Base-by-base conservation (phyloP, 192 early-diverging fungal genomes). In the Umbelopsis ramanniana region DNA sequence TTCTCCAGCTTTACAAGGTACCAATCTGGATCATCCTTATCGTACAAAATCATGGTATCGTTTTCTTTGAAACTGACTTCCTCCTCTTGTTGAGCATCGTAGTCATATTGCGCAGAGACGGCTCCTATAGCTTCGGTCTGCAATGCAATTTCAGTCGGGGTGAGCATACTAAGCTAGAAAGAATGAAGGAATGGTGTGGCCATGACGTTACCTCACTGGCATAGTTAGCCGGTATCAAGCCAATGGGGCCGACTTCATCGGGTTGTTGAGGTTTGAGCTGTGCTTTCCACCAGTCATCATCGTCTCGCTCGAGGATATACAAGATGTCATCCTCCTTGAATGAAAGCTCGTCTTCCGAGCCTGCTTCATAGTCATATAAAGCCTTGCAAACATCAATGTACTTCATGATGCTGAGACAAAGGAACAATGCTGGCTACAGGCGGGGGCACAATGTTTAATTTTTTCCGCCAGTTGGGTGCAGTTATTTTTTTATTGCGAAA, bases 211-310 rank as follows among this genome's bases (percentile, higher is more conserved):
- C 80, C 69, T 82, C 75, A 35, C 95, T 89, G 26, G 97, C 89
- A 87, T 99, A 98, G 69, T 93, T 93, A 45, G 87, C 89, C 15
- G 97, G 97, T 46, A 98, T 92, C 33, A 97, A 81, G 10, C 97
- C 97, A 73, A 91, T 84, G 45, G 69, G 78, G 47, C 78, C 80
- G 67, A 66, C 57, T 45, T 88, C 78, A 60, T 81, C 82, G 68
- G 75, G 67, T 72, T 79, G 74, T 67, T 67, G 68, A 23, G 74
- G 80, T 75, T 96, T 93, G 67, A 91, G 80, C 67, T 93, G 88
- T 9, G 94, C 96, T 68, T 86, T 86, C 85, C 89, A 92, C 97
- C 97, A 99, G 72, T 98, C 95, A 22, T 90, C 87, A 85, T 97
- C 97, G 57, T 90, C 87, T 72, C 89, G 89, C 74, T 96, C 93